Conservation (phyloP, 2,329 filamentous ascomycete species). For the Penicillium sp. region DNA sequence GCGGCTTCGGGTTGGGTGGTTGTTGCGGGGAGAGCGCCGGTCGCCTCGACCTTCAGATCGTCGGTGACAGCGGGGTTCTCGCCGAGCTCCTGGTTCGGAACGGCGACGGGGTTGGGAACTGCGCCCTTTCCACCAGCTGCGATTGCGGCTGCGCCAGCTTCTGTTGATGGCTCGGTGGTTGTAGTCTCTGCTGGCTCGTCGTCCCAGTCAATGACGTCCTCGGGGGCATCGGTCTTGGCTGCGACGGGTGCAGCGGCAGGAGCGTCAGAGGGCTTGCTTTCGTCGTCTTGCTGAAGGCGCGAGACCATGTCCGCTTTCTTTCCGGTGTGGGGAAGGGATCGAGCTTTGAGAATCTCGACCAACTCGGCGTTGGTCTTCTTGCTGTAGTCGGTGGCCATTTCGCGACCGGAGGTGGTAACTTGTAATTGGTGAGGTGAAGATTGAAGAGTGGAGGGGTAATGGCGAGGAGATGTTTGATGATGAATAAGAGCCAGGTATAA, state of each 20-base stretch:
- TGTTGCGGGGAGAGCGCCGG: slow-evolving; percentile 19
- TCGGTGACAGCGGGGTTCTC: slow-evolving; percentile 38
- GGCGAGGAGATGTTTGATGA: not conserved
- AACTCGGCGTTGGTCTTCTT: slow-evolving; percentile 51
- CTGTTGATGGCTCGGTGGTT: slow-evolving; percentile 28
- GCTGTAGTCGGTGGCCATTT: slow-evolving; percentile 46
- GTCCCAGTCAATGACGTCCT: slow-evolving; percentile 48
- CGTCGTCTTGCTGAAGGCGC: slow-evolving; percentile 46
- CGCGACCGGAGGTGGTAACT: slow-evolving; percentile 6
- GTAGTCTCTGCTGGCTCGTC: slow-evolving; percentile 35
- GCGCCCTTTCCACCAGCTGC: slow-evolving; percentile 39
- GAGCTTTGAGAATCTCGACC: slow-evolving; percentile 48
- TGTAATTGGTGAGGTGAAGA: not conserved
- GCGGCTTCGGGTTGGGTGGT: slow-evolving; percentile 21
- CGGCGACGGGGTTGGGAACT: slow-evolving; percentile 38
- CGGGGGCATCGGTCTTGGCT: slow-evolving; percentile 31
- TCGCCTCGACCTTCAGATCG: slow-evolving; percentile 37
- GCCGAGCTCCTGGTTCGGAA: slow-evolving; percentile 40
- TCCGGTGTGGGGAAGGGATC: slow-evolving; percentile 46
- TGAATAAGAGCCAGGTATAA: not conserved
- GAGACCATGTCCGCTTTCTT: slow-evolving; percentile 51
- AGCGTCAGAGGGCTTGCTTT: slow-evolving; percentile 24
- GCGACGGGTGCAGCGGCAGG: slow-evolving; percentile 21
- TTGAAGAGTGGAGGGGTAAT: not conserved
- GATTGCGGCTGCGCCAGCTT: slow-evolving; percentile 33